Evolutionary conservation across 164 flowering plant genomes (phyloP).

Genomic region (Aristolochia fimbriata): DNA sequence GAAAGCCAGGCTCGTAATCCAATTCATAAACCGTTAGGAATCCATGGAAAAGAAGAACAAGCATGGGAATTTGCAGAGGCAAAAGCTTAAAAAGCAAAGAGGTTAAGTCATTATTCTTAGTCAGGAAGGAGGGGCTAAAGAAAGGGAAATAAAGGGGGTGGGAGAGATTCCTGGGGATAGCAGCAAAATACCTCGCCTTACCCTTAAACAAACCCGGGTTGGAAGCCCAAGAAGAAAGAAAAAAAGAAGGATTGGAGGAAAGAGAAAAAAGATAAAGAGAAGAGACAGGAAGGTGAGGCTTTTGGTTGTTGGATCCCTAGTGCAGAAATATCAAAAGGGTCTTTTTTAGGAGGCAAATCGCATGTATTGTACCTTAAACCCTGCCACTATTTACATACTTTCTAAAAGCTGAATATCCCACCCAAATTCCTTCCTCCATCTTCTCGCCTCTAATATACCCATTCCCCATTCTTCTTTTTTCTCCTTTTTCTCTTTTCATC

Average conservation of each 20-base stretch:
- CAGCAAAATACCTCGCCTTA: neutral
- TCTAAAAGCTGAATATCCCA: slow-evolving; percentile 65
- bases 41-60: slow-evolving; percentile 1
- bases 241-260: slow-evolving; percentile 7
- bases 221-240: slow-evolving; percentile 9
- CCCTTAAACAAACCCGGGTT: neutral
- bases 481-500: neutral
- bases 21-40: neutral
- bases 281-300: slow-evolving; percentile 22
- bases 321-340: slow-evolving; percentile 21
- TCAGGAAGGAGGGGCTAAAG: slow-evolving; percentile 5
- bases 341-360: slow-evolving; percentile 54
- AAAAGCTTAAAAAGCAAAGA: slow-evolving; percentile 19
- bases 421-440: slow-evolving; percentile 10
- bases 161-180: slow-evolving; percentile 11
- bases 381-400: slow-evolving; percentile 42
- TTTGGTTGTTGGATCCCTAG: slow-evolving; percentile 51
- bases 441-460: neutral
- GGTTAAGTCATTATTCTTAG: slow-evolving; percentile 28
- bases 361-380: slow-evolving; percentile 45
- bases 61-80: slow-evolving; percentile 27
- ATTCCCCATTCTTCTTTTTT: slow-evolving; percentile 1
- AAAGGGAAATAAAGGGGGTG: neutral
- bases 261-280: slow-evolving; percentile 8
- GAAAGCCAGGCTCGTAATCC: neutral